Percentiles rank a stretch among this genome's conserved stretches.
These are phyloP conservation scores for Fraxinus greggii DNA, from an alignment of 305 asterid species.

Conservation along the genomic window DNA sequence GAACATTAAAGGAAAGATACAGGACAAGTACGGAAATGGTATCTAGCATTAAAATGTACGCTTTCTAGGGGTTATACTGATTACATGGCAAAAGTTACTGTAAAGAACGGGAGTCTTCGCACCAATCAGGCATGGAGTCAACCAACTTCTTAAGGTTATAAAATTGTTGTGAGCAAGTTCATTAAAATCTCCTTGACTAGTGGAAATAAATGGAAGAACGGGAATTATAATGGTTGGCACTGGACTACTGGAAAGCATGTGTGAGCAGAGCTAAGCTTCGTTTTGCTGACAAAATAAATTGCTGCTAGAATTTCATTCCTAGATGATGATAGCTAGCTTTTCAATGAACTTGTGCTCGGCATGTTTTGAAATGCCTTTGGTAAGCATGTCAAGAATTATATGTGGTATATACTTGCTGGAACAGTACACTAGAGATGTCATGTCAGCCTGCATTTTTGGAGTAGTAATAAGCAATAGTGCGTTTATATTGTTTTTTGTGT, in stretches of 20 bases:
- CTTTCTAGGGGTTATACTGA: constrained; percentile 7
- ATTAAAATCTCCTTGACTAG: constrained; percentile 1
- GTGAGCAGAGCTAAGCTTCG: neutral
- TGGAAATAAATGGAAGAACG: neutral
- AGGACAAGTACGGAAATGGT: neutral
- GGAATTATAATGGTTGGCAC: neutral
- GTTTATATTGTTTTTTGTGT: neutral
- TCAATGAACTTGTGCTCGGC: neutral
- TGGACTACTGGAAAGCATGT: neutral
- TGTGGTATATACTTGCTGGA: neutral
- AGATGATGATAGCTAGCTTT: neutral
- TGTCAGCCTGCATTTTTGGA: neutral
- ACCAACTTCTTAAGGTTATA: neutral
- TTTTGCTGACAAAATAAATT: neutral
- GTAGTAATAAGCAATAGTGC: neutral
- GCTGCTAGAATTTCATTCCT: neutral
- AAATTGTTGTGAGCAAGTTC: neutral
- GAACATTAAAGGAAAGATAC: constrained; percentile 12
- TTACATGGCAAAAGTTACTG: constrained; percentile 4
- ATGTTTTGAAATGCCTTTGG: neutral
- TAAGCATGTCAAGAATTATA: neutral
- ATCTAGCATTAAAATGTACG: constrained; percentile 4
- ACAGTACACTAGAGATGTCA: neutral
- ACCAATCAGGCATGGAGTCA: constrained; percentile 16
- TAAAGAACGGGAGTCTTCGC: neutral